Base-by-base conservation (phyloP, 331 rosid genomes). In the Stylosanthes scabra region DNA sequence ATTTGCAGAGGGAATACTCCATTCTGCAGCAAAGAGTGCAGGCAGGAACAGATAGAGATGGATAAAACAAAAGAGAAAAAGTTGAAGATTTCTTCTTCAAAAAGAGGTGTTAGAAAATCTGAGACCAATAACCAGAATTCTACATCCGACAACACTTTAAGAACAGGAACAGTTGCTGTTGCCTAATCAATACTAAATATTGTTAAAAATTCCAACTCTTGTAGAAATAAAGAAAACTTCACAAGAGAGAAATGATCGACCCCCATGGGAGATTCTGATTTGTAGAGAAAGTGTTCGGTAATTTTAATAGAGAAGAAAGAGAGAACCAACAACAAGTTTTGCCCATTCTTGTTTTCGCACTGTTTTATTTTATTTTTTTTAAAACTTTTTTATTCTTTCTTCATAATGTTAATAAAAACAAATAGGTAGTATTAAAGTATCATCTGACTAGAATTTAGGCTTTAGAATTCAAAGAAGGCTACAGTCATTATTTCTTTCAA, bases 1-100 rank as follows among this genome's bases (percentile, higher is more conserved):
- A 3, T 80, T 56, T 87, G 74, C 91, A 93, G 98, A 80, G 98
- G 98, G 67, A 85, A 93, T 74, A 89, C 96, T 63, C 98, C 98
- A 14, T 93, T 93, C 47, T 93, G 98, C 49, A 91, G 98, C 88
- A 79, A 85, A 81, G 98, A 93, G 81, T 93, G 98, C 65, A 88
- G 98, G 46, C 81, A 91, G 65, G 96, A 93, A 31, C 94, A 91
- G 47, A 93, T 93, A 67, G 92, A 91, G 77, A 54, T 85, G 37
- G 98, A 93, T 49, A 94, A 93, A 12, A 81, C 86, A 7, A 88
- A 86, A 25, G 96, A 88, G 69, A 91, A 83, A 78, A 86, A 80
- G 56, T 89, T 87, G 88, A 91, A 87, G 46, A 74, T 49, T 77
- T 74, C 89, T 3, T 34, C 39, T 20, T 79, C 87, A 9, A 82